phyloP scores from a whole-genome alignment of 768 basidiomycete genomes.

The Leccinum incarnatum region DNA sequence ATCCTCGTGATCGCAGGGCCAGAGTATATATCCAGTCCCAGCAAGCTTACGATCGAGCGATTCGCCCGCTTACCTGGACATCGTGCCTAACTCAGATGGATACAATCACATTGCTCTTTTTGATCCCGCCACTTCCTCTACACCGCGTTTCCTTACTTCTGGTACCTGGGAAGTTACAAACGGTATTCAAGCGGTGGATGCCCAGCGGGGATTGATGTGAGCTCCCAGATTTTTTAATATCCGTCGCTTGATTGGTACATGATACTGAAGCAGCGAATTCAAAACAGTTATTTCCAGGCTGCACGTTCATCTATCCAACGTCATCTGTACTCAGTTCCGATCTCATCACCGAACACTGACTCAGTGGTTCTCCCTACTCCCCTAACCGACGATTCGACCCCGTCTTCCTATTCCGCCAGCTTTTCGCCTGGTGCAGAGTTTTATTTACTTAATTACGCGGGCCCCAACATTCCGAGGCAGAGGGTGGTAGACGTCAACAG shows the following conservation, averaged over 20 bases:
- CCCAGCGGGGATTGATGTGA: slow-evolving; percentile 66
- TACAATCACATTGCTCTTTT: slow-evolving; percentile 94
- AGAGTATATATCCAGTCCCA: slow-evolving; percentile 61
- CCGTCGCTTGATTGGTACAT: slow-evolving; percentile 22
- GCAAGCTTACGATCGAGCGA: slow-evolving; percentile 38
- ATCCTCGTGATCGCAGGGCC: slow-evolving; percentile 42
- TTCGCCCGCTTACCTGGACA: slow-evolving; percentile 79
- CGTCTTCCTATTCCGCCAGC: slow-evolving; percentile 58
- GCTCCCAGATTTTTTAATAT: slow-evolving; percentile 36
- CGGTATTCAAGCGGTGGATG: slow-evolving; percentile 70
- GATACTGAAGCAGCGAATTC: slow-evolving; percentile 20
- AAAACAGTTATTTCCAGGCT: slow-evolving; percentile 80
- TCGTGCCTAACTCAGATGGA: slow-evolving; percentile 78
- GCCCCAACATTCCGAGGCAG: slow-evolving; percentile 87
- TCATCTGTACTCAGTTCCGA: slow-evolving; percentile 74
- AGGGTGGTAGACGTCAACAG: slow-evolving; percentile 60
- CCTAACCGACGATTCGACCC: slow-evolving; percentile 49
- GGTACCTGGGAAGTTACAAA: slow-evolving; percentile 90
- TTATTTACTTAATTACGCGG: slow-evolving; percentile 76
- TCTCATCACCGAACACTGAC: slow-evolving; percentile 51
- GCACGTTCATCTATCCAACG: slow-evolving; percentile 82
- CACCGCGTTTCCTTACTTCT: slow-evolving; percentile 79
- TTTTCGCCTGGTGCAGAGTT: slow-evolving; percentile 89
- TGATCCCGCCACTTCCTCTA: slow-evolving; percentile 64
- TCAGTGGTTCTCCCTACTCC: slow-evolving; percentile 38